Percentiles rank a stretch among this genome's conserved stretches.
Evolutionary conservation across 805 yeast species (phyloP).

Genomic region (Ogataea ramenticola): DNA sequence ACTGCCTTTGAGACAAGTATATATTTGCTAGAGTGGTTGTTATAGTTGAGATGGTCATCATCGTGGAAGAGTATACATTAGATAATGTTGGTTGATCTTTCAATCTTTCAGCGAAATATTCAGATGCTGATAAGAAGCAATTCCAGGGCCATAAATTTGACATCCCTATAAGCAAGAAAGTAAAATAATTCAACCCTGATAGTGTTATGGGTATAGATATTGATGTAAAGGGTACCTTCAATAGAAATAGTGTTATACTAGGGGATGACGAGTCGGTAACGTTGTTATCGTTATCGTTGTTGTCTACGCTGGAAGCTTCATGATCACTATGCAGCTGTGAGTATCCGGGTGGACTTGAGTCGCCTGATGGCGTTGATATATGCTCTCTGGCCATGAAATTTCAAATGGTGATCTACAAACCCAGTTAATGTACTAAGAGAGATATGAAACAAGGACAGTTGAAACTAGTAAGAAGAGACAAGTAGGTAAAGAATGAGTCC

Average conservation of each 20-base stretch:
- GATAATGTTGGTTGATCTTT: conserved; percentile 41
- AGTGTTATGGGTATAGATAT: conserved; percentile 7
- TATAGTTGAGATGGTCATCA: conserved; percentile 82
- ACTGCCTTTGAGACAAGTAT: conserved; percentile 59
- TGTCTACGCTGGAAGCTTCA: neutral
- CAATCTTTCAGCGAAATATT: conserved; percentile 65
- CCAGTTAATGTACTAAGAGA: too few species aligned
- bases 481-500: too few species aligned
- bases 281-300: neutral
- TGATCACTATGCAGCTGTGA: neutral
- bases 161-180: conserved; percentile 65
- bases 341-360: neutral
- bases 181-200: conserved; percentile 35
- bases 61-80: conserved; percentile 63
- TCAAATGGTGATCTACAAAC: too few species aligned
- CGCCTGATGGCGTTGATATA: too few species aligned
- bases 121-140: conserved; percentile 78
- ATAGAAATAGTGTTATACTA: neutral
- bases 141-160: conserved; percentile 97
- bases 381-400: too few species aligned
- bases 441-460: too few species aligned
- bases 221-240: neutral
- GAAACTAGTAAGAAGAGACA: too few species aligned
- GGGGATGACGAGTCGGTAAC: too few species aligned
- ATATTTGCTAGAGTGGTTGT: conserved; percentile 54